Evolutionary conservation across 371 early-diverging fungal genomes (phyloP).

Genomic region (Chytridiales sp.): DNA sequence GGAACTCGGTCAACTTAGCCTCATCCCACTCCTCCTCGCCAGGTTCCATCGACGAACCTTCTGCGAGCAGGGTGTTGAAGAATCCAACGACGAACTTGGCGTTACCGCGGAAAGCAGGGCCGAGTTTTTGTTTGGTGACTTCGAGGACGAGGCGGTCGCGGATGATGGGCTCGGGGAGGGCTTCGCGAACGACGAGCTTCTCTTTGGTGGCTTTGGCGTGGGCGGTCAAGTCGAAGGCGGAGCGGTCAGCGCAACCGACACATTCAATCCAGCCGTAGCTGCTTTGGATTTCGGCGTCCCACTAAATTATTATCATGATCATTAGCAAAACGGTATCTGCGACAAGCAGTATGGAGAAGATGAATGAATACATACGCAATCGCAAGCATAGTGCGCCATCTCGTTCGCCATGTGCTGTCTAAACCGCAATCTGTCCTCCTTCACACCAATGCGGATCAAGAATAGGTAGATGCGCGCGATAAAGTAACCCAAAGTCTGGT

Average conservation of each 20-base stretch:
- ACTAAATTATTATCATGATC: conserved; percentile 43
- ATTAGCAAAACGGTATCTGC: not conserved
- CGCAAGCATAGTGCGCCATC: conserved; percentile 99
- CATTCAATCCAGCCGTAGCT: conserved; percentile 99
- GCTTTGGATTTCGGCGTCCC: conserved; percentile 96
- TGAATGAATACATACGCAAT: conserved; percentile 65
- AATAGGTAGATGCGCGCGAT: conserved; percentile 94
- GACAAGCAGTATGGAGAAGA: not conserved
- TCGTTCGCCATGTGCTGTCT: conserved; percentile 99
- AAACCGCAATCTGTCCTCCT: conserved; percentile 87
- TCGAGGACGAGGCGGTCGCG: conserved; percentile 78
- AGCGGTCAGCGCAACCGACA: conserved; percentile 99
- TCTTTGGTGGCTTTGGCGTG: conserved; percentile 91
- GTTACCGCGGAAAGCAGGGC: conserved; percentile 88
- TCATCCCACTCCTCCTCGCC: conserved; percentile 29
- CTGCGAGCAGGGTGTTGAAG: conserved; percentile 55
- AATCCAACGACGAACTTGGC: conserved; percentile 86
- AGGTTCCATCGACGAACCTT: conserved; percentile 5
- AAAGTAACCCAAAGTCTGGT: conserved; percentile 99
- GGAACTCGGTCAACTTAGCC: conserved; percentile 47
- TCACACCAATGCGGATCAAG: conserved; percentile 93
- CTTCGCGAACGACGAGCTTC: conserved; percentile 91
- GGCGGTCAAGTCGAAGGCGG: conserved; percentile 96
- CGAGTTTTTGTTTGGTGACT: conserved; percentile 91
- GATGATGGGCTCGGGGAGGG: conserved; percentile 79